phyloP scores from a whole-genome alignment of 345 rosid species.

The Eutrema yunnanense region DNA sequence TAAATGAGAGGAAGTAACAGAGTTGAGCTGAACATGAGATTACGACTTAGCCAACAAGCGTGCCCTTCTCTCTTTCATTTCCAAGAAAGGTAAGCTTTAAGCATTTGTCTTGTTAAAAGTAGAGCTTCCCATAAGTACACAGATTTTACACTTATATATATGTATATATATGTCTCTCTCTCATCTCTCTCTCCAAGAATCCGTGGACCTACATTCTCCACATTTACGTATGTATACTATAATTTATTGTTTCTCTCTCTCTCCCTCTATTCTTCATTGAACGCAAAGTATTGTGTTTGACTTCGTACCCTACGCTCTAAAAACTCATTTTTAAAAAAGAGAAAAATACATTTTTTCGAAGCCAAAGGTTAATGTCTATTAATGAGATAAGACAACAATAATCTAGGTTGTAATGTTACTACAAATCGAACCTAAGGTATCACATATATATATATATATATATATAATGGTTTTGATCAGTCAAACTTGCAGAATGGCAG shows the following conservation, averaged over 20 bases:
- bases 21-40: constrained; percentile 31
- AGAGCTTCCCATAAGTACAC: constrained; percentile 36
- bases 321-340: neutral
- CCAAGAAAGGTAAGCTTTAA: constrained; percentile 58
- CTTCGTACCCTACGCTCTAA: neutral
- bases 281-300: neutral
- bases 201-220: constrained; percentile 33
- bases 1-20: constrained; percentile 15
- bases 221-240: neutral
- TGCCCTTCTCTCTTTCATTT: constrained; percentile 68
- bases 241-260: neutral
- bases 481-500: neutral
- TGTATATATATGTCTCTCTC: neutral
- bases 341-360: neutral
- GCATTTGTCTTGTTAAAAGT: constrained; percentile 55
- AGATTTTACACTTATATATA: neutral
- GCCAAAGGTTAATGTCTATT: neutral
- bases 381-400: neutral
- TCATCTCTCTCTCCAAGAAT: neutral
- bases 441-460: neutral
- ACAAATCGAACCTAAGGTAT: neutral
- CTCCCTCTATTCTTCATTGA: neutral
- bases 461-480: neutral
- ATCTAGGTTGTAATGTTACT: neutral
- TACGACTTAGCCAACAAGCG: constrained; percentile 36